Evolutionary conservation across 1,284 basidiomycete species (phyloP), one percentile per base, ranked within the genome.

Genomic region (Leccinum pachyderme): DNA sequence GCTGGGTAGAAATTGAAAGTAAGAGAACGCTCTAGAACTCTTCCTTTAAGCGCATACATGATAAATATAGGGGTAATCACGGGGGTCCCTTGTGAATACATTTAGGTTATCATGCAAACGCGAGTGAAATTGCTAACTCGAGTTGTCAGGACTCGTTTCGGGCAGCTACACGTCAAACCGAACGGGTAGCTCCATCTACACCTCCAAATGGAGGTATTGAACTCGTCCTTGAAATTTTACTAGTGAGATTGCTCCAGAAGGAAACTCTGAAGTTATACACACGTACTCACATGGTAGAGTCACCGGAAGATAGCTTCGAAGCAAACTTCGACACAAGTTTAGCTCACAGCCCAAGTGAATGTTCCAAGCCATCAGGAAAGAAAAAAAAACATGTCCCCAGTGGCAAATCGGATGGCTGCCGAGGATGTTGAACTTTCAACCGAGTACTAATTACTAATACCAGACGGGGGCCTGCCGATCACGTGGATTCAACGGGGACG

Each of bases 341-440:
- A 31, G 27, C 46, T 25, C 31, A 31, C 44, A 45, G 31, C 28
- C 8, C 31, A 22, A 45, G 33, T 57, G 29, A 5, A 24, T 35
- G 13, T 15, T 35, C 13, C 33, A n/a, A 15, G 33, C 15, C 7
- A 15, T 18, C 18, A 18, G 18, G 18, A 18, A 18, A 18, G 18
- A 18, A 18, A 18, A 18, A 18, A 1, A 18, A 18, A 13, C 12
- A 15, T 24, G 28, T 1, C 29, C 15, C 18, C 18, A 18, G 18
- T 24, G 18, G 43, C 24, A 4, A 18, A 35, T 24, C 6, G 25
- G 29, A 43, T 47, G 45, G 46, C 41, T 7, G 46, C 60, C 60
- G 60, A 62, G 57, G 4, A 7, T 39, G 51, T 37, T 62, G 43
- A 62, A 52, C 47, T 33, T 52, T 63, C 58, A 61, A 35, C 53